Conservation (phyloP, 2,329 filamentous ascomycete species). For the Mariannaea sp. region DNA sequence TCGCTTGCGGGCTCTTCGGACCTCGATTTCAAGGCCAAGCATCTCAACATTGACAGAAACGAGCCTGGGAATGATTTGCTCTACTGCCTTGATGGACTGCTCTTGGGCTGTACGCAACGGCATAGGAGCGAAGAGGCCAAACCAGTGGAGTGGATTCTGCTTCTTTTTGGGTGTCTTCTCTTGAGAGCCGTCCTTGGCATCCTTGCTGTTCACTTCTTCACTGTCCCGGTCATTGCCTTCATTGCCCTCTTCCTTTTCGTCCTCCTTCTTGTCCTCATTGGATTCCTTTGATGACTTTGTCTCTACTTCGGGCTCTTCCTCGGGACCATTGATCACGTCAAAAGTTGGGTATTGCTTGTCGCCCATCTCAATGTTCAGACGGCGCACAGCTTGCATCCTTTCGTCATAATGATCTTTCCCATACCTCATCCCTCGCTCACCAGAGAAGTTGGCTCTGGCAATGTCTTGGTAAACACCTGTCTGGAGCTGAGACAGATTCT, state of each 20-base stretch:
- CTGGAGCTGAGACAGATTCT: slow-evolving; percentile 58
- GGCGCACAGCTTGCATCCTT: slow-evolving; percentile 67
- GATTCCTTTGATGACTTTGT: background rate
- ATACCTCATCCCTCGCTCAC: slow-evolving; percentile 66
- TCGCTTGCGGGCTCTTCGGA: slow-evolving; percentile 64
- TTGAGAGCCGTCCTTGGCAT: slow-evolving; percentile 15
- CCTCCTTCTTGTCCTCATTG: background rate
- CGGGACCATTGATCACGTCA: slow-evolving; percentile 15
- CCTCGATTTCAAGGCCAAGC: slow-evolving; percentile 68
- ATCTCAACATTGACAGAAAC: slow-evolving; percentile 64
- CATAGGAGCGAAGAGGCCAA: slow-evolving; percentile 58
- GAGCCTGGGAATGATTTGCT: slow-evolving; percentile 61
- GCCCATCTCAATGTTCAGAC: slow-evolving; percentile 40
- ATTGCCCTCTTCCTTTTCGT: slow-evolving; percentile 11
- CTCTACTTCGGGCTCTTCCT: slow-evolving; percentile 14
- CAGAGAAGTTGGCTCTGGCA: slow-evolving; percentile 76
- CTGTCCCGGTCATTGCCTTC: slow-evolving; percentile 7
- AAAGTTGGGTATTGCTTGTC: slow-evolving; percentile 28
- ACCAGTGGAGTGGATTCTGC: slow-evolving; percentile 59
- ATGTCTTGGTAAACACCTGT: slow-evolving; percentile 62
- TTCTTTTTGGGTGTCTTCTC: slow-evolving; percentile 28
- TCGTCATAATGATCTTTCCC: slow-evolving; percentile 74
- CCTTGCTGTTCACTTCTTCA: slow-evolving; percentile 12
- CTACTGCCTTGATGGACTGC: slow-evolving; percentile 60
- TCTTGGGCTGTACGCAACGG: slow-evolving; percentile 63